Evolutionary conservation across 192 early-diverging fungal species (phyloP).

Genomic region (Coemansia sp.): DNA sequence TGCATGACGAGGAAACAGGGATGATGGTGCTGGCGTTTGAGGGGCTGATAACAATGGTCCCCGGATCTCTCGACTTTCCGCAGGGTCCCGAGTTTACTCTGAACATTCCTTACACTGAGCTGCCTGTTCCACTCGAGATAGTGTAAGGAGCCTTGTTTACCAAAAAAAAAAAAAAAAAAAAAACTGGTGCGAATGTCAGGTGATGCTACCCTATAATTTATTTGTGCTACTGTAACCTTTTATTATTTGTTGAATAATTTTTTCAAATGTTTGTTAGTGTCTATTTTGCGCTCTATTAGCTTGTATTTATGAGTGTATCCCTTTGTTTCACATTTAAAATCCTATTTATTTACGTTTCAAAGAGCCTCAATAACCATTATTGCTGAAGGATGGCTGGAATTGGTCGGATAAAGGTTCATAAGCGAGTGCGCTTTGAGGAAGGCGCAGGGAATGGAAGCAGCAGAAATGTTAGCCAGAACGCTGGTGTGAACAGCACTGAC

Average conservation of each 20-base stretch:
- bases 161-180: no score
- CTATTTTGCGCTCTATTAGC: no score
- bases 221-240: neutral
- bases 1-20: conserved; percentile 33
- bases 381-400: neutral
- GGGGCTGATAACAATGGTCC: conserved; percentile 41
- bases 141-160: neutral
- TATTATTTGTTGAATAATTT: neutral
- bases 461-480: neutral
- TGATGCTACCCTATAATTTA: neutral
- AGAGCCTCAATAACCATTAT: neutral
- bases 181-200: neutral
- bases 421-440: conserved; percentile 24
- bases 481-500: neutral
- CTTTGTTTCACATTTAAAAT: neutral
- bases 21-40: conserved; percentile 32
- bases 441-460: neutral
- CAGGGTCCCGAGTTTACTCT: conserved; percentile 30
- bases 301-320: neutral
- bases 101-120: conserved; percentile 28
- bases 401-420: neutral
- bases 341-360: neutral
- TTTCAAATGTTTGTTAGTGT: neutral
- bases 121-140: conserved; percentile 40
- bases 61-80: conserved; percentile 40